Percentiles rank a stretch among this genome's conserved stretches.
These are phyloP conservation scores for Rauvolfia tetraphylla DNA, from an alignment of 257 asterid genomes.

Conservation along the genomic window DNA sequence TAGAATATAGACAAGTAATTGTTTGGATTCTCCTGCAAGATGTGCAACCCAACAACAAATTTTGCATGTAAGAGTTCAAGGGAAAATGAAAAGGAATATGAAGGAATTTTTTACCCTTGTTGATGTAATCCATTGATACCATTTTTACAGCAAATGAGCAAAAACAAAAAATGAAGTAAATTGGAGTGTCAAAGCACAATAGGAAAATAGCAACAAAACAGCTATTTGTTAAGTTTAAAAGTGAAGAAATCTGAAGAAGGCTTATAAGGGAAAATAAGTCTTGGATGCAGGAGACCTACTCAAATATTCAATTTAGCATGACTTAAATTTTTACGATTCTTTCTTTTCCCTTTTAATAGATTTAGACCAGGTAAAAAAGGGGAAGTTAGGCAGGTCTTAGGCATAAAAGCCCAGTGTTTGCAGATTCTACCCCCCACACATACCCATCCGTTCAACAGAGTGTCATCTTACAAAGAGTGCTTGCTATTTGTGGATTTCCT, in stretches of 20 bases:
- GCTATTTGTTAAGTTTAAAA: neutral
- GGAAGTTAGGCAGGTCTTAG: neutral
- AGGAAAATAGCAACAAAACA: neutral
- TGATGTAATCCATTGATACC: neutral
- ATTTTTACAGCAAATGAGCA: neutral
- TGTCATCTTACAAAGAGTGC: neutral
- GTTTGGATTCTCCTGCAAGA: neutral
- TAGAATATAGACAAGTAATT: neutral
- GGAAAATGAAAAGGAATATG: neutral
- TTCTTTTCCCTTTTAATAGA: neutral
- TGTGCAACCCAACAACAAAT: neutral
- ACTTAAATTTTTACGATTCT: neutral
- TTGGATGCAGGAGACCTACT: neutral
- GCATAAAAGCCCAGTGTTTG: neutral
- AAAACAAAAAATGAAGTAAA: neutral
- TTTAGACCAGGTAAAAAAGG: neutral
- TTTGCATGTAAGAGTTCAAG: neutral
- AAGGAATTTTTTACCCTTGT: neutral
- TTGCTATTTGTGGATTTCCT: neutral
- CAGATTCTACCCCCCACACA: neutral
- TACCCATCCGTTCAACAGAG: neutral
- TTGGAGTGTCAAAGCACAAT: neutral
- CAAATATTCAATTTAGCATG: neutral
- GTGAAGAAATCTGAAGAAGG: neutral
- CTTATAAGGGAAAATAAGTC: neutral